Conservation (phyloP, 2,329 filamentous ascomycete genomes). For the Aspergillus versicolor region DNA sequence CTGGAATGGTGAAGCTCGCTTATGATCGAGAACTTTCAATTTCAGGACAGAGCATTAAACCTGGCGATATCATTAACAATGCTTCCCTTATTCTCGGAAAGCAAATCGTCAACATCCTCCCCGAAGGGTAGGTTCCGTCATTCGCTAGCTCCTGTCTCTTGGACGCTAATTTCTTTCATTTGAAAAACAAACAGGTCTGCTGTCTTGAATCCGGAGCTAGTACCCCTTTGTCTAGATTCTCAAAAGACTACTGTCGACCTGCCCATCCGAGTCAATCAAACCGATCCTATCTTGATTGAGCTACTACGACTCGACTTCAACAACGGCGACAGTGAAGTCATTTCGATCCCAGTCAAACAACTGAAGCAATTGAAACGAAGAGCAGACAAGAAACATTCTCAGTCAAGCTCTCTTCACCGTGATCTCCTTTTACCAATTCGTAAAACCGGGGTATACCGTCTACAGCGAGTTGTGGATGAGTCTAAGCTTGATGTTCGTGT, state of each 20-base stretch:
- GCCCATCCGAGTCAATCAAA: constrained; percentile 92
- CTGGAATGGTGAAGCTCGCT: constrained; percentile 73
- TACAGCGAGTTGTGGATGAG: constrained; percentile 84
- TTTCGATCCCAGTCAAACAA: constrained; percentile 72
- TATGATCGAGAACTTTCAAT: constrained; percentile 93
- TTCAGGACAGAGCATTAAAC: constrained; percentile 89
- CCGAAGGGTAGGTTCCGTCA: constrained; percentile 67
- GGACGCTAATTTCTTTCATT: constrained; percentile 24
- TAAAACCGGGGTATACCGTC: constrained; percentile 82
- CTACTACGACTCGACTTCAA: constrained; percentile 84
- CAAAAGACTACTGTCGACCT: constrained; percentile 63
- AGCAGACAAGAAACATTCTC: constrained; percentile 58
- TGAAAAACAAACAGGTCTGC: constrained; percentile 61
- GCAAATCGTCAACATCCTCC: constrained; percentile 95
- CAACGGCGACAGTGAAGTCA: constrained; percentile 73
- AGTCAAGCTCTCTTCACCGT: constrained; percentile 56
- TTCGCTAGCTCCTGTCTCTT: background rate
- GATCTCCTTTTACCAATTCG: constrained; percentile 73
- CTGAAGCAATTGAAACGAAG: constrained; percentile 73
- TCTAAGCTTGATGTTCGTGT: constrained; percentile 91
- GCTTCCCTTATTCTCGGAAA: constrained; percentile 91
- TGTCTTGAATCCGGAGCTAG: constrained; percentile 75
- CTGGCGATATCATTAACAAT: constrained; percentile 84
- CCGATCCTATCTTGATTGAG: constrained; percentile 82
- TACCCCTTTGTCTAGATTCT: constrained; percentile 77